These are phyloP conservation scores for Penstemon barbatus DNA, from an alignment of 257 asterid species.

Conservation along the genomic window DNA sequence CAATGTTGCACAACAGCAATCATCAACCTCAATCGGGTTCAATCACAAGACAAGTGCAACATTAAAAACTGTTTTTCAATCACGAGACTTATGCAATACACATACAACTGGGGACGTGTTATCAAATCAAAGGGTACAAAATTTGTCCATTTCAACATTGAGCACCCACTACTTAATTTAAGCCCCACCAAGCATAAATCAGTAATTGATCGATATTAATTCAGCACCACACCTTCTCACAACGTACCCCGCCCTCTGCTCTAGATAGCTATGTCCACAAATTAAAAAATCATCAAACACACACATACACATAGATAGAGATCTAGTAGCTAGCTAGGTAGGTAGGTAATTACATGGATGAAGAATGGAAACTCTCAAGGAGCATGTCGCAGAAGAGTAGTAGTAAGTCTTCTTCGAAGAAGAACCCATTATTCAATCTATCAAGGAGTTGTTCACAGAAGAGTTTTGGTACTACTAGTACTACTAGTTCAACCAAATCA, in stretches of 20 bases:
- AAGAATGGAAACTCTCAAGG: constrained; percentile 60
- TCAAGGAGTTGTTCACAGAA: constrained; percentile 54
- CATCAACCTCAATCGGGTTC: constrained; percentile 38
- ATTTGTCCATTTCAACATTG: too few species aligned
- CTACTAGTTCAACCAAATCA: constrained; percentile 6
- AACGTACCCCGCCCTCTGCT: background rate
- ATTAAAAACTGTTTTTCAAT: too few species aligned
- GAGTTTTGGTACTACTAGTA: background rate
- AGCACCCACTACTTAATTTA: too few species aligned
- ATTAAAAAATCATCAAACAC: background rate
- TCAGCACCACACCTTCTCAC: constrained; percentile 36
- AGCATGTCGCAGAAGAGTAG: constrained; percentile 51
- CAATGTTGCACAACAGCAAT: constrained; percentile 54
- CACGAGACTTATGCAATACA: too few species aligned
- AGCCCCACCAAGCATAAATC: constrained; percentile 37
- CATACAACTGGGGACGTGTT: too few species aligned
- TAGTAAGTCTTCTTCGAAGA: constrained; percentile 37
- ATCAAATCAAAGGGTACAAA: too few species aligned
- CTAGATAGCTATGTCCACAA: background rate
- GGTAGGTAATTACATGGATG: constrained; percentile 69
- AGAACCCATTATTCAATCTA: constrained; percentile 46
- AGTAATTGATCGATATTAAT: constrained; percentile 21
- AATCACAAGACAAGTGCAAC: too few species aligned
- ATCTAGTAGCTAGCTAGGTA: background rate
- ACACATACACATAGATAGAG: constrained; percentile 12